phyloP scores from a whole-genome alignment of 352 stramenopile species.

The Phytophthora rubi region DNA sequence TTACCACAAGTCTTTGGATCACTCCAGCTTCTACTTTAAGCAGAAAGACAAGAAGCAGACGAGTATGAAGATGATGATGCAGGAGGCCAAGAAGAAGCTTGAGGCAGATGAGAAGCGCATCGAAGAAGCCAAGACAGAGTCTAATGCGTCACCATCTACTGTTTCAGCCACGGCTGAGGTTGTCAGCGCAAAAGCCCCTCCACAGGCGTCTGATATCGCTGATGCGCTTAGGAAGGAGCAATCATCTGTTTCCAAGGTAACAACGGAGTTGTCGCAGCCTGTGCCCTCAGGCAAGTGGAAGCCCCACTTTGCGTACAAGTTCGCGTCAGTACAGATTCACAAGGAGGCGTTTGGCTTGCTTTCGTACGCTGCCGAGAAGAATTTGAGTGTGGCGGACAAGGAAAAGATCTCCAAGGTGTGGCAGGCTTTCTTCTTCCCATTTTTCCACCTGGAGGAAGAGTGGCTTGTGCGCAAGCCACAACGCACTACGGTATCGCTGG shows the following conservation, averaged over 20 bases:
- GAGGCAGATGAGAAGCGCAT: constrained; percentile 63
- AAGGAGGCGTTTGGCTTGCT: constrained; percentile 84
- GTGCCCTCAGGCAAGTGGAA: constrained; percentile 46
- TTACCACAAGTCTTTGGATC: constrained; percentile 99
- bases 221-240: constrained; percentile 73
- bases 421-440: constrained; percentile 86
- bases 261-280: constrained; percentile 13
- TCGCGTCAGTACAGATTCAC: constrained; percentile 81
- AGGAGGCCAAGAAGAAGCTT: constrained; percentile 87
- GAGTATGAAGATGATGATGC: constrained; percentile 94
- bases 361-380: constrained; percentile 86
- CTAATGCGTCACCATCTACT: constrained; percentile 29
- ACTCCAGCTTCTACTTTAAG: constrained; percentile 99
- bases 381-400: constrained; percentile 78
- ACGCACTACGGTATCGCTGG: constrained; percentile 62
- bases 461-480: constrained; percentile 85
- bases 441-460: constrained; percentile 85
- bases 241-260: constrained; percentile 5
- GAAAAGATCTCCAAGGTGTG: constrained; percentile 88
- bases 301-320: constrained; percentile 77
- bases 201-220: constrained; percentile 63
- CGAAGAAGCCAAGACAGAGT: constrained; percentile 35
- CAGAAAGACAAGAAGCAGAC: constrained; percentile 98
- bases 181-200: constrained; percentile 35
- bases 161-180: constrained; percentile 33